Base-by-base conservation (phyloP, 495 filamentous ascomycete species). In the Neurospora terricola region DNA sequence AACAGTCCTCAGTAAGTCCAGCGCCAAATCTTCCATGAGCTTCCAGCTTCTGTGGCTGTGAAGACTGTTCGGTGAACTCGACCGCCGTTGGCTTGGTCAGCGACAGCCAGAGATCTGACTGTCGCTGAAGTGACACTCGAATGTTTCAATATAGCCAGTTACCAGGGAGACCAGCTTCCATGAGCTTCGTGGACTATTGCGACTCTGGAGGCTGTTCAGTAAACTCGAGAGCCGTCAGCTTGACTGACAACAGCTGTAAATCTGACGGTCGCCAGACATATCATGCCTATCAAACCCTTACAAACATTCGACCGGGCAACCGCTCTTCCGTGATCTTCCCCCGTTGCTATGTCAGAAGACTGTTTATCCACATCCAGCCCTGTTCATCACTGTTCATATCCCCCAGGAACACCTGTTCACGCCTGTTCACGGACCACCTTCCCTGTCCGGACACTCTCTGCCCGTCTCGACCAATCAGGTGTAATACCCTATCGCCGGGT, bases 381-480 rank as follows among this genome's bases (percentile, higher is more conserved):
- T 62, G 27, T 62, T 9, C 54, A 34, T 8, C 27, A 34, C 54
- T 34, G 23, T 4, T 6, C 27, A 1, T 6, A 12, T 16, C 14
- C 23, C 54, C 27, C 23, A 27, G 27, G 5, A 62, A 30, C 27
- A 59, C 10, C 11, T 62, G 27, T 62, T 62, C 54, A 62, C 0
- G 23, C 14, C 27, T 62, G 27, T 62, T 62, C 54, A 30, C 27
- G 5, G 3, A 16, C 54, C 21, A 14, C 54, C 54, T 62, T 62
- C 54, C 27, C 2, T 62, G 14, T 34, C 54, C 27, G 23, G 54
- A 9, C 27, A 16, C 5, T 62, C 4, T 34, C 54, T 30, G 0
- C 12, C 54, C 6, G 27, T 34, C 54, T 62, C 27, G 91, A 10
- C 37, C 54, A 59, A 18, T 40, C 21, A 62, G 27, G 27, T 62